Base-by-base conservation (phyloP, 1,284 basidiomycete species). In the Trametes hirsuta region DNA sequence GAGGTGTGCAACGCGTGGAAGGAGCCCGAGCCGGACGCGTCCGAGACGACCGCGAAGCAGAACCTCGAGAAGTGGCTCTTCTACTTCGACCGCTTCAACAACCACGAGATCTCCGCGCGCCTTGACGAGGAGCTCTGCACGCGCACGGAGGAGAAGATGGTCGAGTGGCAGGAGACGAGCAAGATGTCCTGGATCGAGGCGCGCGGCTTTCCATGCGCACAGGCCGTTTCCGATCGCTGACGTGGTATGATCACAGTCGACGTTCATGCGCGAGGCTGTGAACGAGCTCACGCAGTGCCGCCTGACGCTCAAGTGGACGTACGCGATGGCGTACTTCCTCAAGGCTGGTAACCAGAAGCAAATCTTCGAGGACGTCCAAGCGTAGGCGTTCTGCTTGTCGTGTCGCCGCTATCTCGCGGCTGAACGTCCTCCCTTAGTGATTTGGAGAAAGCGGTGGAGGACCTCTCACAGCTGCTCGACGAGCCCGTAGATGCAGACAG, bases 161-260 rank as follows among this genome's bases (percentile, higher is more conserved):
- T 86, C 61, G 81, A 86, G 70, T 83, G 88, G 74, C 86, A 88
- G 74, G 76, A 82, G 62, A 75, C 75, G 24, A 81, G 82, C 25
- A 76, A 80, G 58, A 71, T 90, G 35, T 83, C 83, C 8, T 88
- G 87, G 87, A 88, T 88, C 64, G 85, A 90, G 74, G 86, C 87
- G n/a, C 25, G 68, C 60, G 18, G 55, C 8, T 8, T 4, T 52
- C 2, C 4, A 10, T 24, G 11, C n/a, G 21, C 11, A 37, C 12
- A 4, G 34, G 9, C 1, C 39, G 15, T 2, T 5, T 15, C n/a
- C 9, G 15, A n/a, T 11, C 30, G 21, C 22, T 59, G 47, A 57
- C 3, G n/a, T 21, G 41, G 15, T 45, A 6, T 14, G 30, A 8
- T 18, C 22, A 24, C 40, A 77, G 75, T 70, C 74, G 10, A 85